These are phyloP conservation scores for Russula sp. DNA, from an alignment of 768 basidiomycete genomes.

Conservation along the genomic window DNA sequence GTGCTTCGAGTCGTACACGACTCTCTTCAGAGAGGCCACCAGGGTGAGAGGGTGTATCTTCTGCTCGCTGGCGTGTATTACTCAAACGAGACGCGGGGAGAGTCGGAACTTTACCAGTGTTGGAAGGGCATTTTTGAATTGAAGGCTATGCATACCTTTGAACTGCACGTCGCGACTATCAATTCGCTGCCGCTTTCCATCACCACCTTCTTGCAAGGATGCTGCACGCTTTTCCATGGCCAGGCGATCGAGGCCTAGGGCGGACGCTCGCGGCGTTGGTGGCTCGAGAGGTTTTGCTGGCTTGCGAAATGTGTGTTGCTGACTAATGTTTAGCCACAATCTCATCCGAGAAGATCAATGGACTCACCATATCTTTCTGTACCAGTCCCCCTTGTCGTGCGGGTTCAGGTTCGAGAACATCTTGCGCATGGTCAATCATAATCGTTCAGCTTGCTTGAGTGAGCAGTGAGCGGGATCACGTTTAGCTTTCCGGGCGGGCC, in stretches of 20 bases:
- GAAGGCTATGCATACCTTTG: conserved; percentile 56
- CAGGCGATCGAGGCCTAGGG: conserved; percentile 81
- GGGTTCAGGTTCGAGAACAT: conserved; percentile 77
- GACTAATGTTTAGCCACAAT: conserved; percentile 11
- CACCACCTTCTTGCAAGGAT: conserved; percentile 38
- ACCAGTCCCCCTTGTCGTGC: conserved; percentile 73
- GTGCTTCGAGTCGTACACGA: conserved; percentile 65
- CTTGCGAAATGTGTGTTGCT: conserved; percentile 78
- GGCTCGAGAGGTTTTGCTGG: conserved; percentile 69
- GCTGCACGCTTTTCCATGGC: conserved; percentile 78
- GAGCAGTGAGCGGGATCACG: not conserved
- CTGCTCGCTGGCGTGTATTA: conserved; percentile 67
- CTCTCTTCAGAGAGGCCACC: conserved; percentile 80
- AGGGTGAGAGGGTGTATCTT: conserved; percentile 91
- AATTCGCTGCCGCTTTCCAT: conserved; percentile 59
- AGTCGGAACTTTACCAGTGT: conserved; percentile 55
- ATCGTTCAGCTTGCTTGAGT: not conserved
- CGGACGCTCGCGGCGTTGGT: conserved; percentile 67
- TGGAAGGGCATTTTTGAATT: not conserved
- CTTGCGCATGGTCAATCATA: conserved; percentile 33
- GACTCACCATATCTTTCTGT: conserved; percentile 52
- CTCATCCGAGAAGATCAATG: not conserved
- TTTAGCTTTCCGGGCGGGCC: not conserved
- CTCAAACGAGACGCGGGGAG: conserved; percentile 51
- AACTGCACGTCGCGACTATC: conserved; percentile 64